Percentiles rank a stretch among this genome's conserved stretches.
phyloP scores from a whole-genome alignment of 2,329 filamentous ascomycete species.

The Cladophialophora chaetospira region DNA sequence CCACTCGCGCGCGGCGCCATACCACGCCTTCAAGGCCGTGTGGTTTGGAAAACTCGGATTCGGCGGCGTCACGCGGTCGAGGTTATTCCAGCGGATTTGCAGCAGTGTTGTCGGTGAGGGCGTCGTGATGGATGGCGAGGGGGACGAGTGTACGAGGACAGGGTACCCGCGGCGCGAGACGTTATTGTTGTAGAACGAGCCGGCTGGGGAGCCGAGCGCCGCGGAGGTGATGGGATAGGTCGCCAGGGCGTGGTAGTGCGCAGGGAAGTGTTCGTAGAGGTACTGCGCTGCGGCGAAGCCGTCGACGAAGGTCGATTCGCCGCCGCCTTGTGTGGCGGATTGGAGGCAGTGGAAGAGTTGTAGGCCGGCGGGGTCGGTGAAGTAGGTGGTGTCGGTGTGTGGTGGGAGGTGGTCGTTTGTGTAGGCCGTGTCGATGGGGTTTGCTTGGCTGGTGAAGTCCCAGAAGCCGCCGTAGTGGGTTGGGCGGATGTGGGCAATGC shows the following conservation, averaged over 20 bases:
- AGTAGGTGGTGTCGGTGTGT: constrained; percentile 96
- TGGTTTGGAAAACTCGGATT: constrained; percentile 50
- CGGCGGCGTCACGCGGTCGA: constrained; percentile 73
- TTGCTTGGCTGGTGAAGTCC: constrained; percentile 88
- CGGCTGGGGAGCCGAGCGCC: constrained; percentile 77
- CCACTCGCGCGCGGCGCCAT: constrained; percentile 75
- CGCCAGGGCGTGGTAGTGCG: constrained; percentile 61
- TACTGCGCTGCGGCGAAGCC: constrained; percentile 72
- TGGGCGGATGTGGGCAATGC: constrained; percentile 81
- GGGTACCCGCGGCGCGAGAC: constrained; percentile 57
- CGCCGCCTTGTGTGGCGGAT: constrained; percentile 48
- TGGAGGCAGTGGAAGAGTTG: constrained; percentile 74
- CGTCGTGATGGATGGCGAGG: background rate
- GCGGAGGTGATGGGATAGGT: constrained; percentile 69
- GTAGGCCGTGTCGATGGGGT: constrained; percentile 88
- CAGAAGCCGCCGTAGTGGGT: constrained; percentile 90
- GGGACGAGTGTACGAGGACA: constrained; percentile 64
- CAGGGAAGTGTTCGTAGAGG: constrained; percentile 57
- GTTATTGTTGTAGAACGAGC: constrained; percentile 65
- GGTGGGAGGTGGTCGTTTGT: constrained; percentile 78
- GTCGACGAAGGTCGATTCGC: constrained; percentile 80
- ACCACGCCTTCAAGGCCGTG: constrained; percentile 62
- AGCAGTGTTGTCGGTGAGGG: constrained; percentile 47
- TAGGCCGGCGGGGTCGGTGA: constrained; percentile 85
- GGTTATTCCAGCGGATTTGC: constrained; percentile 90